Conservation (phyloP, 306 rosid genomes). For the Leucaena leucocephala region DNA sequence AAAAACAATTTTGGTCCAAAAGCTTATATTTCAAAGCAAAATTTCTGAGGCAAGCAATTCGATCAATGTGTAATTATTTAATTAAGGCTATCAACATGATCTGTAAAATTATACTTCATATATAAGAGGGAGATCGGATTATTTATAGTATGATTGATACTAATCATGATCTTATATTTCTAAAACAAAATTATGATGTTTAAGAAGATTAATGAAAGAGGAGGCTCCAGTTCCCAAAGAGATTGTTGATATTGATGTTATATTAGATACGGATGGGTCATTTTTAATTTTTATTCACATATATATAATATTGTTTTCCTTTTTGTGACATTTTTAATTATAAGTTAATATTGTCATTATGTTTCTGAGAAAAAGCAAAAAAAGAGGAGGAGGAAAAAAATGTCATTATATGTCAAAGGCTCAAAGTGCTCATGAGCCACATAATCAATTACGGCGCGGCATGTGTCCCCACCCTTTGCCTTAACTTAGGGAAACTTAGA, state of each 20-base stretch:
- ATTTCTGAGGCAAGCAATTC: neutral
- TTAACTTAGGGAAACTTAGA: conserved; percentile 17
- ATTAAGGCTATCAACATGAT: conserved; percentile 24
- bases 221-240: conserved; percentile 99
- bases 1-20: neutral
- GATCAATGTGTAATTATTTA: conserved; percentile 1
- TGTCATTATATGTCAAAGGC: conserved; percentile 35
- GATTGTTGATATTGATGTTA: conserved; percentile 41
- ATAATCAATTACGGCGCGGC: conserved; percentile 58
- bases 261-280: neutral
- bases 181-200: conserved; percentile 37
- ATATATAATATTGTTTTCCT: too few relatives aligned
- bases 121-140: neutral
- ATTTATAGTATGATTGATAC: conserved; percentile 26
- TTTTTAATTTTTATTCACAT: neutral
- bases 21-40: neutral
- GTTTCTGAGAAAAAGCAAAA: neutral
- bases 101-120: neutral
- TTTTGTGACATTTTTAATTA: neutral
- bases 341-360: neutral
- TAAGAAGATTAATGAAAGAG: conserved; percentile 40
- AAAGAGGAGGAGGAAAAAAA: neutral
- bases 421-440: conserved; percentile 44
- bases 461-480: conserved; percentile 55
- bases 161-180: conserved; percentile 29